Evolutionary conservation across 1,284 basidiomycete species (phyloP), one percentile per base, ranked within the genome.

Genomic region (Ceratobasidium sp.): DNA sequence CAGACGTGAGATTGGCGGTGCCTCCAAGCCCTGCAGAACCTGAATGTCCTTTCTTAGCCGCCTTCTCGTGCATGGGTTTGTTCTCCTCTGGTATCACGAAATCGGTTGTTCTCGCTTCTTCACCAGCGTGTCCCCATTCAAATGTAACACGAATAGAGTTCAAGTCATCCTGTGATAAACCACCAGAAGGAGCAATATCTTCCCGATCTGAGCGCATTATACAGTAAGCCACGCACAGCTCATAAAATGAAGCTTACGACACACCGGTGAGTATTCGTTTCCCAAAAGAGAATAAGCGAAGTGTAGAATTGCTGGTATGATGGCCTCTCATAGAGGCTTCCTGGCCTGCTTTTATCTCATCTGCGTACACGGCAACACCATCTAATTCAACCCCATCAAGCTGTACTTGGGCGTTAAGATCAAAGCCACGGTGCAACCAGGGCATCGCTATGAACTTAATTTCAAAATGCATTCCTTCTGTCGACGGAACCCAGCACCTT

Each of bases 401-500:
- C 2, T 26, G 15, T 23, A 20, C 56, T 1, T 39, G 28, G n/a
- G 56, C 60, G 15, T 28, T 13, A 39, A 72, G 26, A 61, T 18
- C 44, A 23, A 61, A 44, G 33, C 42, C 42, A 26, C 44, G 58
- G 5, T 23, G n/a, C 15, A 46, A 28, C 13, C 61, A 23, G 33
- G 18, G 20, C 13, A 28, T 33, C 9, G 39, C 20, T 26, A 26
- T 23, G 26, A 28, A 75, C 46, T 42, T 23, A 10, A 75, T 75
- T 55, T 66, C 60, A 56, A 75, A 75, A 33, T 75, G 64, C 15
- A 61, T 44, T 13, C 60, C 60, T 26, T 75, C 60, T 0, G 61
- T 42, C n/a, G 72, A 75, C 1, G 72, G 72, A 26, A 75, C 26
- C 70, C 70, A 61, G 70, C 70, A 72, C 18, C 58, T 72, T 26